phyloP scores from a whole-genome alignment of 2,329 filamentous ascomycete species.

The Neofusicoccum ribis region DNA sequence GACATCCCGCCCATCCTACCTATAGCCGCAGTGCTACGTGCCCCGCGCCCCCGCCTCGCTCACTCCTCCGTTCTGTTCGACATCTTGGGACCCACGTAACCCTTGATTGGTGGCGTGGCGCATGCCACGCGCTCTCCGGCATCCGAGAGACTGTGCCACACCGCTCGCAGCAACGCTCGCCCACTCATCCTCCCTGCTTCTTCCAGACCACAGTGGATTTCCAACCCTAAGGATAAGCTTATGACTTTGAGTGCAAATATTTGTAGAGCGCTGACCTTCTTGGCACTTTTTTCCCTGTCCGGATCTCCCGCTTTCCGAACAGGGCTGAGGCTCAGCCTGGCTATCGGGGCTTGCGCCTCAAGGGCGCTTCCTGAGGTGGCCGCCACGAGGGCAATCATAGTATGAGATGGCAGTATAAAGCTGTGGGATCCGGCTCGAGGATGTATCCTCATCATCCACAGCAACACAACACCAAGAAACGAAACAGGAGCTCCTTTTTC shows the following conservation, averaged over 20 bases:
- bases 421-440: background rate
- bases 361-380: background rate
- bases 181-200: background rate
- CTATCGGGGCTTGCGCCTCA: background rate
- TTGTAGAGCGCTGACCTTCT: background rate
- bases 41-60: background rate
- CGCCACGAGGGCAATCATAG: background rate
- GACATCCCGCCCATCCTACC: background rate
- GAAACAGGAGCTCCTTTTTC: constrained; percentile 26
- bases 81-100: background rate
- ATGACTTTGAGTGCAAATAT: constrained; percentile 13
- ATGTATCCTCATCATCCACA: constrained; percentile 25
- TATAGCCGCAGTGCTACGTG: background rate
- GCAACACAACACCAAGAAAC: constrained; percentile 28
- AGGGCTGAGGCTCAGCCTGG: background rate
- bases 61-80: background rate
- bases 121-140: background rate
- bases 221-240: constrained; percentile 14
- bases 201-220: background rate
- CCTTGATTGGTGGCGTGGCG: constrained; percentile 1
- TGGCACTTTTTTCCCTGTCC: background rate
- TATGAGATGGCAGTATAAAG: constrained; percentile 29
- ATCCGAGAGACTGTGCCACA: constrained; percentile 4
- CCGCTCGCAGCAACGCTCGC: background rate
- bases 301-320: constrained; percentile 1